These are phyloP conservation scores for Sphaerobolus stellatus DNA, from an alignment of 1,284 basidiomycete species.

Conservation along the genomic window DNA sequence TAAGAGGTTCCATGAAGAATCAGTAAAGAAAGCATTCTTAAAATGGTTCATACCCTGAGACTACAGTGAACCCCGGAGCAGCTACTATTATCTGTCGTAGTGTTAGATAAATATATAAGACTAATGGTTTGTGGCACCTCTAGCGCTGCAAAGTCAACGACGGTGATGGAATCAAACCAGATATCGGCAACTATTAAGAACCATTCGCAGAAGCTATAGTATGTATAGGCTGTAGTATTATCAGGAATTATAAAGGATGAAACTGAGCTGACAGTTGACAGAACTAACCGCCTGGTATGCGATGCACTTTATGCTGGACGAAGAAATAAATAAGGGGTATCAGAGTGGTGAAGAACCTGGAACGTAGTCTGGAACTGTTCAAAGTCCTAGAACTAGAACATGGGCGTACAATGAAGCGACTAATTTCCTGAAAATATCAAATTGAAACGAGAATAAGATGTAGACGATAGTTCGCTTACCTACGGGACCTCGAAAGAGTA, in stretches of 20 bases:
- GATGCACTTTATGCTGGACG: constrained; percentile 78
- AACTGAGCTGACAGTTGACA: constrained; percentile 11
- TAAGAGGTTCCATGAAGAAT: too few relatives aligned
- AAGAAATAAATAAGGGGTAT: constrained; percentile 82
- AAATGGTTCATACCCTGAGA: too few relatives aligned
- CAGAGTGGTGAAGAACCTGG: constrained; percentile 69
- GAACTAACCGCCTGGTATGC: constrained; percentile 70
- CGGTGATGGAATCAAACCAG: constrained; percentile 69
- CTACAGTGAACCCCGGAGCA: too few relatives aligned
- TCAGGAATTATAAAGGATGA: constrained; percentile 7
- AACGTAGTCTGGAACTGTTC: background rate
- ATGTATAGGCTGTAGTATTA: constrained; percentile 66
- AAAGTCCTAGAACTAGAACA: constrained; percentile 11
- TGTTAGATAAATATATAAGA: too few relatives aligned
- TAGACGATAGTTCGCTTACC: constrained; percentile 2
- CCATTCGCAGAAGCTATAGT: constrained; percentile 89
- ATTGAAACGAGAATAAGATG: background rate
- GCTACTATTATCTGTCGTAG: too few relatives aligned
- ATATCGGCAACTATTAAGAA: constrained; percentile 78
- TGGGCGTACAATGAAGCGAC: constrained; percentile 49
- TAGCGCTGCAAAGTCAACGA: constrained; percentile 53
- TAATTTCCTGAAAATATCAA: constrained; percentile 40
- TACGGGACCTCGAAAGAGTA: too few relatives aligned
- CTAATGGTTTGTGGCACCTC: constrained; percentile 25
- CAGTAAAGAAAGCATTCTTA: too few relatives aligned